Evolutionary conservation across 2,329 filamentous ascomycete species (phyloP).

Genomic region (Corynespora cassiicola): DNA sequence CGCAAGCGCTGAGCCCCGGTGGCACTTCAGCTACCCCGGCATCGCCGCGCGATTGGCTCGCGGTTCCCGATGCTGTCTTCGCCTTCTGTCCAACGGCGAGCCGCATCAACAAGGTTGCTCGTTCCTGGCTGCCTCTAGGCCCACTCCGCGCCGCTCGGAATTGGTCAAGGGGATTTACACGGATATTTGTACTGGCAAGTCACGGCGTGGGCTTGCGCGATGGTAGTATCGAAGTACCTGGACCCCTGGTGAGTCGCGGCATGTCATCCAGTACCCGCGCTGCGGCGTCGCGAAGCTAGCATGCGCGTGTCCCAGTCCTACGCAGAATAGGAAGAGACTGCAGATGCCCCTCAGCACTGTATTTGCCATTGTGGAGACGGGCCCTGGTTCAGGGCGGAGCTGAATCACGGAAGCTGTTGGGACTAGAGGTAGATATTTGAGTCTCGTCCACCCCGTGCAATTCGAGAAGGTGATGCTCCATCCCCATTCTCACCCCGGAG

Average conservation of each 20-base stretch:
- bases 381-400: constrained; percentile 28
- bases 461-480: constrained; percentile 32
- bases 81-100: constrained; percentile 31
- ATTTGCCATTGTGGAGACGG: constrained; percentile 30
- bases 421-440: constrained; percentile 30
- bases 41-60: constrained; percentile 29
- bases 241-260: constrained; percentile 31
- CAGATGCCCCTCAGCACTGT: constrained; percentile 23
- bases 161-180: constrained; percentile 20
- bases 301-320: constrained; percentile 32
- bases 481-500: constrained; percentile 22
- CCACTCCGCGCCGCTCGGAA: constrained; percentile 26
- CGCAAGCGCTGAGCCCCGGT: constrained; percentile 25
- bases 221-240: constrained; percentile 26
- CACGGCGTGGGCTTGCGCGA: constrained; percentile 26
- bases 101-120: constrained; percentile 28
- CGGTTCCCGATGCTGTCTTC: constrained; percentile 17
- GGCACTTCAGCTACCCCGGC: constrained; percentile 24
- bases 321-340: constrained; percentile 22
- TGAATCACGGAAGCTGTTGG: constrained; percentile 19
- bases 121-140: constrained; percentile 24
- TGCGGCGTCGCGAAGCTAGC: constrained; percentile 26
- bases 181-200: constrained; percentile 30
- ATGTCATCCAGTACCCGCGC: constrained; percentile 35
- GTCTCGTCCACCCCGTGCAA: constrained; percentile 32